Evolutionary conservation across 129 eudicot genomes (phyloP).

Genomic region (Pseudognaphalium luteoalbum): DNA sequence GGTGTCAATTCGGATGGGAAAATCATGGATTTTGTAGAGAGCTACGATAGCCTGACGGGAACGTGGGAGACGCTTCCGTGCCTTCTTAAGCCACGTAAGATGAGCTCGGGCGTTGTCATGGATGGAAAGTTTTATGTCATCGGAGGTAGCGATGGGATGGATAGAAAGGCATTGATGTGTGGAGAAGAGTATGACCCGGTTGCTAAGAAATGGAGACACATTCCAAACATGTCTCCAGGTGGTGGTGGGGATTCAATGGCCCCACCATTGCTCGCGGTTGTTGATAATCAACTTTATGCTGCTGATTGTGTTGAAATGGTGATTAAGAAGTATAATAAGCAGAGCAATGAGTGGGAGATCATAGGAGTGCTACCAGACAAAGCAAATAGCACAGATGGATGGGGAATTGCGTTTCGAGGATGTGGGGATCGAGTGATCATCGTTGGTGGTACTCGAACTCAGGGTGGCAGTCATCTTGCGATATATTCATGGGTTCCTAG

Average conservation of each 20-base stretch:
- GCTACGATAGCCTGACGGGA: constrained; percentile 59
- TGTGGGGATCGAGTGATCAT: constrained; percentile 61
- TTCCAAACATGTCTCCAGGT: constrained; percentile 57
- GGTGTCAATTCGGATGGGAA: constrained; percentile 66
- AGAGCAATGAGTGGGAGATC: constrained; percentile 38
- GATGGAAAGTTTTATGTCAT: constrained; percentile 76
- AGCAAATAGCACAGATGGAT: constrained; percentile 49
- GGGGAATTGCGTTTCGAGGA: constrained; percentile 76
- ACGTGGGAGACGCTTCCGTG: constrained; percentile 57
- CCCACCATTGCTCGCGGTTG: constrained; percentile 77
- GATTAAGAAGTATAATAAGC: constrained; percentile 56
- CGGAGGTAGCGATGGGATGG: constrained; percentile 71
- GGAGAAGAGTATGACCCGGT: constrained; percentile 64
- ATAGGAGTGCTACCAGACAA: constrained; percentile 59
- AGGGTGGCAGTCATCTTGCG: constrained; percentile 38
- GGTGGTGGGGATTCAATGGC: constrained; percentile 33
- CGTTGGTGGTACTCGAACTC: constrained; percentile 56
- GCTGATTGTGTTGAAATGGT: constrained; percentile 60
- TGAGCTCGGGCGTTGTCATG: constrained; percentile 80
- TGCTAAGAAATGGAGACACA: constrained; percentile 47
- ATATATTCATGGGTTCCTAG: constrained; percentile 62
- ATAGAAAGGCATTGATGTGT: constrained; percentile 44
- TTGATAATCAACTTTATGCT: constrained; percentile 58
- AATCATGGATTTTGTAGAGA: constrained; percentile 56
- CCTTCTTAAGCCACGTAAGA: constrained; percentile 63